These are phyloP conservation scores for Davidsoniella eucalypti DNA, from an alignment of 2,329 filamentous ascomycete species.

Conservation along the genomic window DNA sequence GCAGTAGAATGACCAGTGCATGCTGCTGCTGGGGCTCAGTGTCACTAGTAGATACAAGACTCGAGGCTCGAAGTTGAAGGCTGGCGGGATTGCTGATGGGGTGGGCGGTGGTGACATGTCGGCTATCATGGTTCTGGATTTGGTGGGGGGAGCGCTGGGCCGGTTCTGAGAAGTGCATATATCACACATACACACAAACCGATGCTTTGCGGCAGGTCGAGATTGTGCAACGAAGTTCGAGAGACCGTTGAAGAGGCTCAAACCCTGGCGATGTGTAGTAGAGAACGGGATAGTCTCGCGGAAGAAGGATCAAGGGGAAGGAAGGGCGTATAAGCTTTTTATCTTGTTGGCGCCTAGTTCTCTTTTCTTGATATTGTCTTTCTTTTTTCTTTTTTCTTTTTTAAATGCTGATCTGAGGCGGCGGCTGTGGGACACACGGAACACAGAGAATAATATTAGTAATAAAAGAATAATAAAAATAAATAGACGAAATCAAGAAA, in stretches of 20 bases:
- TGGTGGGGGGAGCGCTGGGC: background rate
- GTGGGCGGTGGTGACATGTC: slow-evolving; percentile 6
- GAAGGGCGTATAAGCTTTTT: too few species aligned
- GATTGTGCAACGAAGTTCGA: too few species aligned
- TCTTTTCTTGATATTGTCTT: too few species aligned
- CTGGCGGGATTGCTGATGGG: background rate
- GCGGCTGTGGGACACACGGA: background rate
- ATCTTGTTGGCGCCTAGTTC: too few species aligned
- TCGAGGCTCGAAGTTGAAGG: slow-evolving; percentile 6
- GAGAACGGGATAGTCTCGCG: too few species aligned
- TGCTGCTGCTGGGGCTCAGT: background rate
- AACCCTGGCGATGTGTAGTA: too few species aligned
- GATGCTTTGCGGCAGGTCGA: too few species aligned
- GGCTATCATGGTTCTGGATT: background rate
- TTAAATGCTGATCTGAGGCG: background rate
- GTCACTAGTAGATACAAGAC: slow-evolving; percentile 4
- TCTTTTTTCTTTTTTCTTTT: too few species aligned
- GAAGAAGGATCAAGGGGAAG: too few species aligned
- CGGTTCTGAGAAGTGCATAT: too few species aligned
- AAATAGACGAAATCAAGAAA: background rate
- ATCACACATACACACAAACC: too few species aligned
- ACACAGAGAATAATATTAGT: background rate
- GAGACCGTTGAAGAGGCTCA: too few species aligned
- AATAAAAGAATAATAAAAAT: background rate
- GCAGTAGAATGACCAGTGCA: slow-evolving; percentile 1